These are phyloP conservation scores for Teunomyces kruisii DNA, from an alignment of 805 yeast genomes.

Conservation along the genomic window DNA sequence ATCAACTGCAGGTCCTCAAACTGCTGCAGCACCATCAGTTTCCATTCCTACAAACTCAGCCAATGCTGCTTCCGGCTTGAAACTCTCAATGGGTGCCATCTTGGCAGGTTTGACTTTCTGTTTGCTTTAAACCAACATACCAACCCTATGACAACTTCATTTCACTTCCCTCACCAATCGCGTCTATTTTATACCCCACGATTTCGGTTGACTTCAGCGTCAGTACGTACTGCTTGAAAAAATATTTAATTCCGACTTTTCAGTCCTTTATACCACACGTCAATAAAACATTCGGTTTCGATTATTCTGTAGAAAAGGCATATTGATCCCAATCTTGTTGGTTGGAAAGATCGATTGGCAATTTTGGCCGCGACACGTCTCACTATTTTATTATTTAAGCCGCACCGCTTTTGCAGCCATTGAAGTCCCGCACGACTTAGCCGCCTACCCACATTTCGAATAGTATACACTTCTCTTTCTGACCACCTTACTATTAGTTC, in stretches of 20 bases:
- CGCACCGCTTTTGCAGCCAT: constrained; percentile 1
- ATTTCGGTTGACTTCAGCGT: not conserved
- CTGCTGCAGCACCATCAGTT: not conserved
- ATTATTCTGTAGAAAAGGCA: not conserved
- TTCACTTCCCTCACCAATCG: not conserved
- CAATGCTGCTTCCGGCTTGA: constrained; percentile 10
- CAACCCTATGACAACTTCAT: not conserved
- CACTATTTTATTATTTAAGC: not conserved
- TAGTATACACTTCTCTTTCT: not conserved
- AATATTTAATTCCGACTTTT: no score
- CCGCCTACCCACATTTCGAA: not conserved
- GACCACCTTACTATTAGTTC: not conserved
- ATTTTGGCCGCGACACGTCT: not conserved
- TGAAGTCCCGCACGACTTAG: not conserved
- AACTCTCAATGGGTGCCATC: constrained; percentile 8
- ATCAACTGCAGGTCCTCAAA: constrained; percentile 1
- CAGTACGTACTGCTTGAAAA: no score
- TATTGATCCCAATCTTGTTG: no score
- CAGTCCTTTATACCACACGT: not conserved
- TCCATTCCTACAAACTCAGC: not conserved
- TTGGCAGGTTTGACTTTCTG: constrained; percentile 9
- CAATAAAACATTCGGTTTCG: not conserved
- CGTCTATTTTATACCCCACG: not conserved
- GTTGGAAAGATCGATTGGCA: no score
- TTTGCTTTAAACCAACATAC: constrained; percentile 2